Base-by-base conservation (phyloP, 768 basidiomycete genomes). In the Lanmaoa pseudosensibilis region DNA sequence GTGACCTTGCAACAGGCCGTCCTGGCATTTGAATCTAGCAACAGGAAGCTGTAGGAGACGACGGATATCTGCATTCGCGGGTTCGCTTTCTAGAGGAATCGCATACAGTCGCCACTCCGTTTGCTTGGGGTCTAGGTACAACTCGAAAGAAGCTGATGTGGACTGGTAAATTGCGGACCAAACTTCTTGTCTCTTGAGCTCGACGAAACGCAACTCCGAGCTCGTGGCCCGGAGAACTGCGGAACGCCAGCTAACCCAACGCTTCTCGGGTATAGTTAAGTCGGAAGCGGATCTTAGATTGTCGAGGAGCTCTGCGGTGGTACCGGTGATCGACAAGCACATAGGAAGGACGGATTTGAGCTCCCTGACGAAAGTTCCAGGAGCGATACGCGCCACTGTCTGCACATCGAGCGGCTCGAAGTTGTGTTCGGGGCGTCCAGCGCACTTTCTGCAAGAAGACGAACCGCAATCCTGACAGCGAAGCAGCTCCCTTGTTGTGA, bases 71-170 rank as follows among this genome's bases (percentile, higher is more conserved):
- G 90, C 84, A 60, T 91, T 93, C 10, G 86, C 90, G 6, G 92
- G 85, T 59, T 87, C 88, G 33, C 68, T 74, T 0, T 79, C 78
- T 37, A 85, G 76, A 3, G 94, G 84, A 52, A 83, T 78, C 23
- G 83, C 92, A 56, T 85, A 95, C 13, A 98, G 73, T 13, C 90
- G 83, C 95, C 94, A 97, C 70, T 95, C 90, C 2, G 90, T 84
- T 56, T 85, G 85, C 65, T 81, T 80, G 37, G 83, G 84, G 66
- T 93, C 84, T 13, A 98, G 78, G 50, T 83, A 79, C 16, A 97
- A 80, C 65, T 95, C 90, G 43, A 95, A 80, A 2, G 72, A 75
- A 11, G 88, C 94, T 3, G 78, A 69, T 0, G 87, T 75, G 0
- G 91, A 90, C 61, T 85, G 83, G 72, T 90, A 97, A 19, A 86